Evolutionary conservation across 306 rosid species (phyloP).

Genomic region (Senna tora): DNA sequence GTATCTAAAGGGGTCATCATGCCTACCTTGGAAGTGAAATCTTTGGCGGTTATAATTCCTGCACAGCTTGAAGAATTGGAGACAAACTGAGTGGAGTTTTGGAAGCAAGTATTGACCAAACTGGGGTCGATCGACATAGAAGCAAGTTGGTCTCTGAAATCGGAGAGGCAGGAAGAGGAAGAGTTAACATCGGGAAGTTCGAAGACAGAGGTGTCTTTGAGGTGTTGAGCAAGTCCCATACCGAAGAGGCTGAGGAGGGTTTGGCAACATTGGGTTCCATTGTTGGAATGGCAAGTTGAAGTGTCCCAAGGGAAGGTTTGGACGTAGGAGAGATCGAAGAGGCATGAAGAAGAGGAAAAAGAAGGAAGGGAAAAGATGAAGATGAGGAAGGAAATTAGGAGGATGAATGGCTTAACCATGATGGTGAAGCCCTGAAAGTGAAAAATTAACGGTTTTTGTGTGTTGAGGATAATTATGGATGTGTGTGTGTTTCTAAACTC

Average conservation of each 20-base stretch:
- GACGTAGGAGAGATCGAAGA: conserved; percentile 73
- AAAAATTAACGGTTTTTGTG: background rate
- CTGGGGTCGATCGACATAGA: conserved; percentile 43
- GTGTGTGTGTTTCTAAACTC: too few species aligned
- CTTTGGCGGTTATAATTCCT: conserved; percentile 53
- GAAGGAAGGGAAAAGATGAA: background rate
- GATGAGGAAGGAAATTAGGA: conserved; percentile 3
- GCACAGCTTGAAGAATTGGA: conserved; percentile 54
- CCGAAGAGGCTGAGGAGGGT: conserved; percentile 66
- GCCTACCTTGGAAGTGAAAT: conserved; percentile 56
- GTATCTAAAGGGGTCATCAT: conserved; percentile 39
- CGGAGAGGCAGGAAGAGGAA: conserved; percentile 64
- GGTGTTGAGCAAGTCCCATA: conserved; percentile 66
- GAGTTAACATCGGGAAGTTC: conserved; percentile 50
- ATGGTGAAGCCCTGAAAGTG: background rate
- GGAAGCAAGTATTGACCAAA: conserved; percentile 54
- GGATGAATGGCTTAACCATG: conserved; percentile 29
- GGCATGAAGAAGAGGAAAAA: conserved; percentile 51
- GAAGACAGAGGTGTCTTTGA: conserved; percentile 56
- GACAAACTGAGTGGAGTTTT: conserved; percentile 55
- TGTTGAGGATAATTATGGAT: background rate
- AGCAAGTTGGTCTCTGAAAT: conserved; percentile 44
- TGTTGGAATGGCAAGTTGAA: conserved; percentile 49
- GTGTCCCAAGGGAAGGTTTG: conserved; percentile 76
- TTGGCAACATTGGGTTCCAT: conserved; percentile 57